Evolutionary conservation across 2,329 filamentous ascomycete species (phyloP).

Genomic region (Trichoderma polysporum): DNA sequence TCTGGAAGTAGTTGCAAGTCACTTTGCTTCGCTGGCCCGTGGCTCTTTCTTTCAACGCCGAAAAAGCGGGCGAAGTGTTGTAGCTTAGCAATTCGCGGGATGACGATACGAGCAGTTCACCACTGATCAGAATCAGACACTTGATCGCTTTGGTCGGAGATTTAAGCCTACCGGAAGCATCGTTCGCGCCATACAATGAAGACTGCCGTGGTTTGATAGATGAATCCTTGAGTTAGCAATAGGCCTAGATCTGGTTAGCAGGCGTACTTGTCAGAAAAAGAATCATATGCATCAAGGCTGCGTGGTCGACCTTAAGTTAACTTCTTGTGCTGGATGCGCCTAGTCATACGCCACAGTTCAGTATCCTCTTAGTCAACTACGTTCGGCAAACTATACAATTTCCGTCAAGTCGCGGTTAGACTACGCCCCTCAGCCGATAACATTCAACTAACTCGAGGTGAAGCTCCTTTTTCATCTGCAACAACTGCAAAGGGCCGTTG

Average conservation of each 20-base stretch:
- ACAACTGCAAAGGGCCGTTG: too few species aligned
- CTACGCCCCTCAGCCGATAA: too few species aligned
- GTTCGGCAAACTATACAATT: too few species aligned
- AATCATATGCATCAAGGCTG: too few species aligned
- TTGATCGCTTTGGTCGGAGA: neutral
- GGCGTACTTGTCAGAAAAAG: neutral
- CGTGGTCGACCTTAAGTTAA: too few species aligned
- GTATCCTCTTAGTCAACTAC: too few species aligned
- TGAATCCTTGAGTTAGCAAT: neutral
- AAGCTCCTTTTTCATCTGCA: too few species aligned
- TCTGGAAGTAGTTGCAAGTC: conserved; percentile 14
- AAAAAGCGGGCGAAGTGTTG: neutral
- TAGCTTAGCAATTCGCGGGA: neutral
- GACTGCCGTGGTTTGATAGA: neutral
- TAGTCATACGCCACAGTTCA: too few species aligned
- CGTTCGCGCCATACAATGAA: neutral
- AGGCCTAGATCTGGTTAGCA: neutral
- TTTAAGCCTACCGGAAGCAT: neutral
- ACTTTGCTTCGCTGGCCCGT: conserved; percentile 6
- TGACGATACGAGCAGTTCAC: neutral
- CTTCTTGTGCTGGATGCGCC: too few species aligned
- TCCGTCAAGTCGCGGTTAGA: too few species aligned
- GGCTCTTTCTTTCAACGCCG: neutral
- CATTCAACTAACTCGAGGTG: too few species aligned
- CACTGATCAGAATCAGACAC: neutral